A percentile compares a stretch with the other conserved stretches of the same genome.
Conservation (phyloP, 306 rosid genomes). For the Biancaea sappan region DNA sequence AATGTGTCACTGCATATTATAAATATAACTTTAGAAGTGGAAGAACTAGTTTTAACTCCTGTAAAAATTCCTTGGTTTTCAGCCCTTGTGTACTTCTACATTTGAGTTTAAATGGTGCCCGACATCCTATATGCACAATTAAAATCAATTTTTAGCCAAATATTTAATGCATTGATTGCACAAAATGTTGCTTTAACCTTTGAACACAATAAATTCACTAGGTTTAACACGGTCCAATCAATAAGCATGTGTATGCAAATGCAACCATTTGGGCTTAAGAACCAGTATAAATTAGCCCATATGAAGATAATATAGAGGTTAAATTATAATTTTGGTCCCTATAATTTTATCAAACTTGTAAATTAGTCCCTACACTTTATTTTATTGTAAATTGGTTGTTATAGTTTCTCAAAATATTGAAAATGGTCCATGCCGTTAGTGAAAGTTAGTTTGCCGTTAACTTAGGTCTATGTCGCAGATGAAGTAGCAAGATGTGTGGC, state of each 20-base stretch:
- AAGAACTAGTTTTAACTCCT: background rate
- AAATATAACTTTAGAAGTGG: background rate
- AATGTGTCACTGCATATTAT: background rate
- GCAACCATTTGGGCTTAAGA: background rate
- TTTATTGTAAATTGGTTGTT: too few species aligned
- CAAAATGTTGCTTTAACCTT: background rate
- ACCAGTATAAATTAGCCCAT: background rate
- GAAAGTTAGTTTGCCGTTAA: too few species aligned
- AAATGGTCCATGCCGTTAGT: too few species aligned
- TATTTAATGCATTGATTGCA: background rate
- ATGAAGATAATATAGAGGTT: background rate
- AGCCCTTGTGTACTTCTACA: background rate
- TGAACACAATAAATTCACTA: background rate
- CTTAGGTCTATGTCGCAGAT: too few species aligned
- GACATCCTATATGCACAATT: background rate
- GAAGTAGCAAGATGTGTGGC: too few species aligned
- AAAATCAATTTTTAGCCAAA: background rate
- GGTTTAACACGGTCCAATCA: background rate
- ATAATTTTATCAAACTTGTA: too few species aligned
- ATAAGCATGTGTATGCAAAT: background rate
- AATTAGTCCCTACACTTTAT: too few species aligned
- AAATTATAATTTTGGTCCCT: too few species aligned
- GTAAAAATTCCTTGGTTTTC: background rate
- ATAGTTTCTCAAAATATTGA: too few species aligned
- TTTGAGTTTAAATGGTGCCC: background rate